Evolutionary conservation across 495 filamentous ascomycete genomes (phyloP), one percentile per base, ranked within the genome.

Genomic region (Neurospora terricola): DNA sequence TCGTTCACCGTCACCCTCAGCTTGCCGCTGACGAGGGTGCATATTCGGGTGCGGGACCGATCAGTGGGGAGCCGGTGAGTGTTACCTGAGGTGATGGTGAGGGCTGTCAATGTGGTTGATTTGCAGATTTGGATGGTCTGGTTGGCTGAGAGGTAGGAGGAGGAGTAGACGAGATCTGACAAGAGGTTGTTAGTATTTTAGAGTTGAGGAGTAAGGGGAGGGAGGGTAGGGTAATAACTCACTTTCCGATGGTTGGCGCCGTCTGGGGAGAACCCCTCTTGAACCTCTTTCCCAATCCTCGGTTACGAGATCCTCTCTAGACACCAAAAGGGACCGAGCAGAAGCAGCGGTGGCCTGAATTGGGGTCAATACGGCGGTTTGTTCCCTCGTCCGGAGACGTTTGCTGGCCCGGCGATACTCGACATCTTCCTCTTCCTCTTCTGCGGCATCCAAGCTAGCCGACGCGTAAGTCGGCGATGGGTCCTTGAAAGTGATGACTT

Each of bases 161-260:
- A 73, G 37, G 79, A 78, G 71, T 80, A 76, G 10, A 73, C 80
- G 23, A 80, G 73, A 18, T 76, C 79, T 81, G 16, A 14, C 0
- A 14, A 27, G 0, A 6, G 38, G 5, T 39, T 16, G 73, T 76
- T 73, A 76, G 68, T 42, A 34, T 34, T 37, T 27, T 11, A 4
- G 30, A 38, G 2, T 38, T 9, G 59, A 36, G 37, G 39, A 43
- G 69, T 14, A 36, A n/a, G 34, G 34, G 8, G 1, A 6, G 8
- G 43, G 39, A 27, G 27, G 38, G n/a, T 39, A 71, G n/a, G n/a
- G n/a, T n/a, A n/a, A n/a, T n/a, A 1, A 27, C 54, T 66, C 1
- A 66, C 54, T 36, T 5, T 66, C 27, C 0, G 54, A 66, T 34
- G 54, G 27, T 1, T 66, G 54, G 12, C 27, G 23, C 27, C 14